phyloP scores from a whole-genome alignment of 2,329 filamentous ascomycete genomes.

The Coniochaeta ligniaria region DNA sequence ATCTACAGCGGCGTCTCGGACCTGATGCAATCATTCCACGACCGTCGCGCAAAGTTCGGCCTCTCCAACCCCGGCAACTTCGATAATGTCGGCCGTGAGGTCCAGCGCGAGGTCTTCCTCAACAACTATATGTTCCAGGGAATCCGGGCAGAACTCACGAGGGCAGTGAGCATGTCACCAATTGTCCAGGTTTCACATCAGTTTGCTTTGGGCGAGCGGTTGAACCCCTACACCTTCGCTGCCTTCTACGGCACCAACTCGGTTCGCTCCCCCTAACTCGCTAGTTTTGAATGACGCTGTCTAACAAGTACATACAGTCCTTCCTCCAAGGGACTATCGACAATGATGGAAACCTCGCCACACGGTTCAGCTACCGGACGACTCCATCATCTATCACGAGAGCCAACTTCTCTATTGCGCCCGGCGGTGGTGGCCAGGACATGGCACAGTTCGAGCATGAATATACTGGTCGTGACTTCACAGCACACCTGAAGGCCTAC shows the following conservation, averaged over 20 bases:
- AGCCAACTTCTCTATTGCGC: constrained; percentile 77
- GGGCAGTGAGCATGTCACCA: constrained; percentile 87
- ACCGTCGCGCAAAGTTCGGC: constrained; percentile 80
- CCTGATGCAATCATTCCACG: constrained; percentile 73
- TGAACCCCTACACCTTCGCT: constrained; percentile 93
- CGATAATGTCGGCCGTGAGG: constrained; percentile 78
- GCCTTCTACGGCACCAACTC: constrained; percentile 89
- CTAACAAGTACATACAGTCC: constrained; percentile 45
- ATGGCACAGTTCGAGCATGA: constrained; percentile 95
- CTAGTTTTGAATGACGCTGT: constrained; percentile 2
- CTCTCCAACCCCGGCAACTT: constrained; percentile 88
- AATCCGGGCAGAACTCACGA: constrained; percentile 91
- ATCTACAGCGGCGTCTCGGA: constrained; percentile 64
- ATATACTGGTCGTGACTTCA: constrained; percentile 90
- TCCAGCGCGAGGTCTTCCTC: constrained; percentile 92
- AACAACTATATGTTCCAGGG: constrained; percentile 97
- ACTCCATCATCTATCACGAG: constrained; percentile 66
- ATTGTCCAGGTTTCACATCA: constrained; percentile 97
- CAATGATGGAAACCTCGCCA: constrained; percentile 80
- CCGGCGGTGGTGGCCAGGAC: constrained; percentile 63
- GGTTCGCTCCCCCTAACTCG: constrained; percentile 38
- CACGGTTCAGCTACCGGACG: constrained; percentile 93
- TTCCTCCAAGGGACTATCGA: constrained; percentile 95
- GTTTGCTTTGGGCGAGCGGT: constrained; percentile 86
- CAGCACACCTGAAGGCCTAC: constrained; percentile 83